These are phyloP conservation scores for Polygonum aviculare DNA, from an alignment of 148 eudicot species.

Conservation along the genomic window DNA sequence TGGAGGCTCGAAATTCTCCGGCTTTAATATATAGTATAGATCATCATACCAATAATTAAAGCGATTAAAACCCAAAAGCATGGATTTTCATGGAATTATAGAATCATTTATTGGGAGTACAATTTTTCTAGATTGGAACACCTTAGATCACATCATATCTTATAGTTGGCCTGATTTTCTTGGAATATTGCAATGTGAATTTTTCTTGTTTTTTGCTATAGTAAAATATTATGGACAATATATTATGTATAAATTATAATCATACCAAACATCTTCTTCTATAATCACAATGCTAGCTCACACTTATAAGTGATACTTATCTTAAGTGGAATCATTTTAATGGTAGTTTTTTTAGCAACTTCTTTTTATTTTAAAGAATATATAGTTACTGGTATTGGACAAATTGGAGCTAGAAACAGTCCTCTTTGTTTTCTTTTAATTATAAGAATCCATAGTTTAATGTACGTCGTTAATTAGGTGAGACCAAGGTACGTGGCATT, in stretches of 20 bases:
- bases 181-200: neutral
- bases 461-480: too few species aligned
- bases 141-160: neutral
- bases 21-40: too few species aligned
- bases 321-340: neutral
- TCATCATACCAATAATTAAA: too few species aligned
- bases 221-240: neutral
- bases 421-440: too few species aligned
- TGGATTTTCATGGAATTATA: neutral
- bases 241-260: neutral
- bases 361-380: neutral
- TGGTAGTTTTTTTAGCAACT: neutral
- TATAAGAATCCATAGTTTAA: too few species aligned
- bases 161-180: neutral
- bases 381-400: neutral
- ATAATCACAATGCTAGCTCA: neutral
- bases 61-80: neutral
- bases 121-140: neutral
- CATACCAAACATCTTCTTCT: neutral
- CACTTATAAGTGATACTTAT: too few species aligned
- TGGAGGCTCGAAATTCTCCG: too few species aligned
- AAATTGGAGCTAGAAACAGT: too few species aligned
- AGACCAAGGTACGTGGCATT: too few species aligned
- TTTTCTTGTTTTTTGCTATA: neutral
- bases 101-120: neutral